Percentiles rank a stretch among this genome's conserved stretches.
These are phyloP conservation scores for Daedaleopsis nitida DNA, from an alignment of 768 basidiomycete species.

Conservation along the genomic window DNA sequence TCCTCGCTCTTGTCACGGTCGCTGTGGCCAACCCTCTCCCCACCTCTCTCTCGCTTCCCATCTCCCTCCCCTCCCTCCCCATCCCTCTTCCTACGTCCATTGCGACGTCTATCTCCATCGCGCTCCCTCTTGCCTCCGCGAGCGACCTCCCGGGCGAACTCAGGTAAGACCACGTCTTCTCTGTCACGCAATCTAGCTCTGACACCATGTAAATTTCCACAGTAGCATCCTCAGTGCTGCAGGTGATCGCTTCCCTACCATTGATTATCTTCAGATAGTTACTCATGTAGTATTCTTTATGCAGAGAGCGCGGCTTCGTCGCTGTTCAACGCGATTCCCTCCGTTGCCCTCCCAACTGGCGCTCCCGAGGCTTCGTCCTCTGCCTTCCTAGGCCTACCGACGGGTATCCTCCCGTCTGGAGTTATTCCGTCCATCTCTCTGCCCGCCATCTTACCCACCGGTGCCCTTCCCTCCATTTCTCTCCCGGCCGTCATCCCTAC, in stretches of 20 bases:
- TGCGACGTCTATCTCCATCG: not conserved
- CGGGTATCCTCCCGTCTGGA: not conserved
- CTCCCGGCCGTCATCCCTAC: not conserved
- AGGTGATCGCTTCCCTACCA: not conserved
- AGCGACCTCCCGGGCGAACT: not conserved
- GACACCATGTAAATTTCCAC: not conserved
- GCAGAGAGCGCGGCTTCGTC: not conserved
- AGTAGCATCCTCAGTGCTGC: not conserved
- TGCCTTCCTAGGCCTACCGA: not conserved
- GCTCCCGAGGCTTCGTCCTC: not conserved
- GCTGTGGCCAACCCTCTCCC: constrained; percentile 3
- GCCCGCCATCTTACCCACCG: not conserved
- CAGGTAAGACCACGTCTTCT: not conserved
- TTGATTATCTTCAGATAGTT: not conserved
- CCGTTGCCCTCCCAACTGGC: not conserved
- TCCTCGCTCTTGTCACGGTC: constrained; percentile 12
- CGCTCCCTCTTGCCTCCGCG: constrained; percentile 1
- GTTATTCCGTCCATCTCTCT: not conserved
- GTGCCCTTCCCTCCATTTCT: constrained; percentile 3
- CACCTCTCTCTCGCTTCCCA: not conserved
- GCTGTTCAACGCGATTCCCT: not conserved
- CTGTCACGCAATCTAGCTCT: not conserved
- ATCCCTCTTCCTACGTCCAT: not conserved
- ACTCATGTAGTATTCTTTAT: not conserved
- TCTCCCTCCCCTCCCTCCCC: not conserved